phyloP scores from a whole-genome alignment of 805 yeast genomes.

The Pichia membranifaciens region DNA sequence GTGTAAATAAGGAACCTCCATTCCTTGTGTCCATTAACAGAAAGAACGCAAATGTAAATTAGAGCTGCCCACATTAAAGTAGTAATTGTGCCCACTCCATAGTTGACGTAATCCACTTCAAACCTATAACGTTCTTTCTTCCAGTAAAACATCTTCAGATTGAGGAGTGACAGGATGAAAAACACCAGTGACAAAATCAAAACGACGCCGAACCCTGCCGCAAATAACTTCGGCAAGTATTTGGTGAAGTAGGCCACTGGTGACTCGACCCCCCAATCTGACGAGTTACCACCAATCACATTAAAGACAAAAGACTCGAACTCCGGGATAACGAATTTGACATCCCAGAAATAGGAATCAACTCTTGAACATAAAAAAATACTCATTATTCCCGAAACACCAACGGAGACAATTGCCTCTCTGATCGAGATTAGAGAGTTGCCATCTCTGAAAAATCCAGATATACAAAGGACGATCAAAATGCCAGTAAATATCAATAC shows the following conservation, averaged over 20 bases:
- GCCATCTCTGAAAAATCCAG: slow-evolving; percentile 42
- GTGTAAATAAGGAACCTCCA: slow-evolving; percentile 84
- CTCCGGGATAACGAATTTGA: slow-evolving; percentile 55
- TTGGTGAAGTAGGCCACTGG: slow-evolving; percentile 56
- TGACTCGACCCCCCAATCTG: slow-evolving; percentile 85
- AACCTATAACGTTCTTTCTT: background rate
- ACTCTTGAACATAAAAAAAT: slow-evolving; percentile 40
- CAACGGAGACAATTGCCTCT: slow-evolving; percentile 30
- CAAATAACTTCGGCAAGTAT: slow-evolving; percentile 43
- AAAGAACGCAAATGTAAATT: slow-evolving; percentile 55
- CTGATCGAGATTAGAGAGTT: slow-evolving; percentile 18
- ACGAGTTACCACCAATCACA: slow-evolving; percentile 66
- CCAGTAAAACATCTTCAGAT: background rate
- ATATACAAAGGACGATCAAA: slow-evolving; percentile 36
- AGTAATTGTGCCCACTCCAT: slow-evolving; percentile 32
- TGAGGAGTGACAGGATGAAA: background rate
- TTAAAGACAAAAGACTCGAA: slow-evolving; percentile 66
- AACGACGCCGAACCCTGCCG: slow-evolving; percentile 10
- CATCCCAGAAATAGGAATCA: slow-evolving; percentile 76
- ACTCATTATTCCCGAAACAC: slow-evolving; percentile 44
- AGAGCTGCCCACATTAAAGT: slow-evolving; percentile 47
- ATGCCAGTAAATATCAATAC: slow-evolving; percentile 49
- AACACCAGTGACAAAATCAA: slow-evolving; percentile 2
- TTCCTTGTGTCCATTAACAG: slow-evolving; percentile 87
- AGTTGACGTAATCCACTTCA: slow-evolving; percentile 21